Evolutionary conservation across 345 rosid genomes (phyloP), one percentile per base, ranked within the genome.

Genomic region (Gossypium thurberi): DNA sequence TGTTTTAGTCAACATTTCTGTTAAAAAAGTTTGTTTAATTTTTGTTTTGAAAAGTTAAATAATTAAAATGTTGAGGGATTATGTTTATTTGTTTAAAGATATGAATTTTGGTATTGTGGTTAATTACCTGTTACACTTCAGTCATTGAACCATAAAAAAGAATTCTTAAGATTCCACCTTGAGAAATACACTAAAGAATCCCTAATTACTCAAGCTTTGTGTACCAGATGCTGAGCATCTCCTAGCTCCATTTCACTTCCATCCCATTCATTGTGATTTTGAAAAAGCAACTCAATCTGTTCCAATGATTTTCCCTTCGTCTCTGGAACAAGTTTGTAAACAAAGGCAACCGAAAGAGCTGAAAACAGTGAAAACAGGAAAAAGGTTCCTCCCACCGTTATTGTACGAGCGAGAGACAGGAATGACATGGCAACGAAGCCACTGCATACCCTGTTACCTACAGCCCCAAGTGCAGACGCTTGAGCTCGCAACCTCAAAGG

Each of bases 251-350:
- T 74, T 78, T 83, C 89, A 3, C 74, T 62, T 42, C 67, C 85
- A 74, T 79, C 81, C 87, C 74, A 79, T 21, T 74, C 75, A 28
- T 56, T 69, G 13, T 66, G 82, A 61, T 77, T 21, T 73, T 85
- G 81, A 55, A 89, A 89, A 47, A 85, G 75, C 73, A 69, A 65
- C 69, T 82, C 87, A 62, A 89, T 85, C 82, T 87, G 86, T 78
- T 89, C 94, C 81, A 89, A 50, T 13, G 94, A 89, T 68, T 85
- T 87, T 15, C 91, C 94, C 78, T 82, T 87, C 0, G 94, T 89
- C 74, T 89, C 94, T 0, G 91, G 91, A 61, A 89, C 84, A 58
- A 72, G 60, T 17, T 65, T 28, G 77, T 85, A 77, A 52, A 87
- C 90, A 79, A 89, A 89, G 7, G 74, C 76, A 74, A 87, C 78